These are phyloP conservation scores for Paraglomus occultum DNA, from an alignment of 192 early-diverging fungal genomes.

Conservation along the genomic window DNA sequence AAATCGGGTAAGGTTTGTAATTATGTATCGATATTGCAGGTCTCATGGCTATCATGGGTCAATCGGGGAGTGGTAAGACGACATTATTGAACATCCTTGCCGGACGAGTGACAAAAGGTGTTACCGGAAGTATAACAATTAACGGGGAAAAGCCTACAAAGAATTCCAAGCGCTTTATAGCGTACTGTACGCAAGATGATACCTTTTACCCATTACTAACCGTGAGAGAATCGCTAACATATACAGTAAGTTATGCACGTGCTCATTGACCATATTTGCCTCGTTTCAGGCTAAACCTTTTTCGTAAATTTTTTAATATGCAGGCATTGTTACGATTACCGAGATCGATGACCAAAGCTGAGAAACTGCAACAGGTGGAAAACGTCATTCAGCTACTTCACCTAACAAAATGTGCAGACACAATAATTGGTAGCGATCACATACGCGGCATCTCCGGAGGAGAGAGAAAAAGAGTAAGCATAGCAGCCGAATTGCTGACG, in stretches of 20 bases:
- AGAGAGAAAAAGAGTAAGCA: conserved; percentile 70
- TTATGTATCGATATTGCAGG: conserved; percentile 13
- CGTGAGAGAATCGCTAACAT: conserved; percentile 73
- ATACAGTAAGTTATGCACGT: conserved; percentile 40
- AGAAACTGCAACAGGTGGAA: conserved; percentile 48
- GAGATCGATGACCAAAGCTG: conserved; percentile 37
- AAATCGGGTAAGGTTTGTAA: no score
- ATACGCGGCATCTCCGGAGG: conserved; percentile 73
- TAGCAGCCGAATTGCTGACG: conserved; percentile 71
- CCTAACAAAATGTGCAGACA: conserved; percentile 64
- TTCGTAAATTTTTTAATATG: no score
- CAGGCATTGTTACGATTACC: conserved; percentile 44
- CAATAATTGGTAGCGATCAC: conserved; percentile 61
- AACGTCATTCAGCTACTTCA: conserved; percentile 59
- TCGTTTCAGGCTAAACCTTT: no score
- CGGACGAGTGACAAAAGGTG: conserved; percentile 47
- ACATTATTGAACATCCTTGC: conserved; percentile 63
- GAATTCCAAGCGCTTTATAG: conserved; percentile 50
- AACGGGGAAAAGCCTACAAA: conserved; percentile 16
- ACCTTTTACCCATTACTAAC: conserved; percentile 59
- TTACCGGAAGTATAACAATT: conserved; percentile 7
- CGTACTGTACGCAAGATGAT: conserved; percentile 61
- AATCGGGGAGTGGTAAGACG: conserved; percentile 58
- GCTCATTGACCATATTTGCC: no score
- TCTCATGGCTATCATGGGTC: conserved; percentile 63